Evolutionary conservation across 2,329 filamentous ascomycete species (phyloP).

Genomic region (Rugonectria rugulosa): DNA sequence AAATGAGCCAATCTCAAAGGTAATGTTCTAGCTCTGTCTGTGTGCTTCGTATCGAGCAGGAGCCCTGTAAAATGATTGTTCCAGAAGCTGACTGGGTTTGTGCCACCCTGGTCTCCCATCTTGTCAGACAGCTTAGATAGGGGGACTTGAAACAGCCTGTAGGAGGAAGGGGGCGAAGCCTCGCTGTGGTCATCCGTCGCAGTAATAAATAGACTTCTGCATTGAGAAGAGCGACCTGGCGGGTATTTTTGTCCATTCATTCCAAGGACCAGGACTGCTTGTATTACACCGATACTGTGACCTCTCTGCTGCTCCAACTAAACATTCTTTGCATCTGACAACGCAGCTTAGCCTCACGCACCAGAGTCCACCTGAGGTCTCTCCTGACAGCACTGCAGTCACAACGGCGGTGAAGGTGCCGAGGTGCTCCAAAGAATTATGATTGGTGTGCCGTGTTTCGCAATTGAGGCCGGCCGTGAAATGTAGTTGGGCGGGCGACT

Average conservation of each 20-base stretch:
- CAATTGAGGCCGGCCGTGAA: conserved; percentile 20
- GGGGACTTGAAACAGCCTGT: neutral
- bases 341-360: conserved; percentile 7
- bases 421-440: neutral
- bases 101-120: neutral
- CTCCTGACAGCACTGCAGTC: neutral
- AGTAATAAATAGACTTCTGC: neutral
- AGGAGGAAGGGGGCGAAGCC: neutral
- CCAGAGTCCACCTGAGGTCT: neutral
- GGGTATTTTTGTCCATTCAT: conserved; percentile 10
- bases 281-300: conserved; percentile 1
- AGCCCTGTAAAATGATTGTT: neutral
- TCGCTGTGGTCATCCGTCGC: neutral
- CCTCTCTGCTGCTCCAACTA: no score
- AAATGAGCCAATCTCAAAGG: conserved; percentile 26
- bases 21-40: conserved; percentile 8
- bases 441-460: conserved; percentile 1
- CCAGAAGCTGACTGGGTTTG: conserved; percentile 7
- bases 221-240: neutral
- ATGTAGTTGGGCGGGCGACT: conserved; percentile 12
- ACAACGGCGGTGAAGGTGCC: conserved; percentile 9
- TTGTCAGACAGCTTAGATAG: neutral
- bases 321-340: conserved; percentile 10
- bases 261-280: conserved; percentile 3
- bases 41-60: neutral